Evolutionary conservation across 2,329 filamentous ascomycete genomes (phyloP).

Genomic region (Aspergillus jensenii): DNA sequence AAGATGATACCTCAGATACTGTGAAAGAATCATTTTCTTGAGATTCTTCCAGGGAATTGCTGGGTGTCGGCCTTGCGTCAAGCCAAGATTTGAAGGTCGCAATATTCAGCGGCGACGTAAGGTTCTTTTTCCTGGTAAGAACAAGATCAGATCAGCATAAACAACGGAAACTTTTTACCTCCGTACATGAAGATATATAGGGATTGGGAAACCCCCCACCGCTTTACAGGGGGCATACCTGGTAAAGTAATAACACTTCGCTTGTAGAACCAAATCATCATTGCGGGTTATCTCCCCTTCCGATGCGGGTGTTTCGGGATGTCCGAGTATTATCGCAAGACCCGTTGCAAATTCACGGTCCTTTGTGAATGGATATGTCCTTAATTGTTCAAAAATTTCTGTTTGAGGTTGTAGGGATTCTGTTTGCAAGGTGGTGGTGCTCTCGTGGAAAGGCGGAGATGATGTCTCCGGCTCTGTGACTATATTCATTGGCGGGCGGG

Average conservation of each 20-base stretch:
- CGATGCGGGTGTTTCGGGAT: slow-evolving; percentile 38
- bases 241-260: slow-evolving; percentile 51
- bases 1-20: slow-evolving; percentile 5
- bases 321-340: slow-evolving; percentile 48
- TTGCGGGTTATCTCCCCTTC: slow-evolving; percentile 39
- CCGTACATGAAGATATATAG: not conserved
- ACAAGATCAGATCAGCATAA: not conserved
- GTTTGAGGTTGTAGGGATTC: slow-evolving; percentile 4
- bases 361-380: slow-evolving; percentile 40
- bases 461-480: not conserved
- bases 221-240: slow-evolving; percentile 29
- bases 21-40: slow-evolving; percentile 7
- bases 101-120: slow-evolving; percentile 58
- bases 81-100: slow-evolving; percentile 67
- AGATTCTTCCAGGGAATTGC: slow-evolving; percentile 4
- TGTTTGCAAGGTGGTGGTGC: not conserved
- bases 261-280: slow-evolving; percentile 45
- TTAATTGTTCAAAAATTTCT: slow-evolving; percentile 33
- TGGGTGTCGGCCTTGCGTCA: slow-evolving; percentile 12
- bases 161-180: not conserved
- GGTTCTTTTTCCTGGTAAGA: slow-evolving; percentile 36
- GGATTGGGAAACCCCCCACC: not conserved
- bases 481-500: not conserved
- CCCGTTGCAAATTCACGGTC: slow-evolving; percentile 49
- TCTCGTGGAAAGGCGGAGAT: not conserved